Evolutionary conservation across 2,329 filamentous ascomycete species (phyloP), one percentile per base, ranked within the genome.

Genomic region (Penicillium sp.): DNA sequence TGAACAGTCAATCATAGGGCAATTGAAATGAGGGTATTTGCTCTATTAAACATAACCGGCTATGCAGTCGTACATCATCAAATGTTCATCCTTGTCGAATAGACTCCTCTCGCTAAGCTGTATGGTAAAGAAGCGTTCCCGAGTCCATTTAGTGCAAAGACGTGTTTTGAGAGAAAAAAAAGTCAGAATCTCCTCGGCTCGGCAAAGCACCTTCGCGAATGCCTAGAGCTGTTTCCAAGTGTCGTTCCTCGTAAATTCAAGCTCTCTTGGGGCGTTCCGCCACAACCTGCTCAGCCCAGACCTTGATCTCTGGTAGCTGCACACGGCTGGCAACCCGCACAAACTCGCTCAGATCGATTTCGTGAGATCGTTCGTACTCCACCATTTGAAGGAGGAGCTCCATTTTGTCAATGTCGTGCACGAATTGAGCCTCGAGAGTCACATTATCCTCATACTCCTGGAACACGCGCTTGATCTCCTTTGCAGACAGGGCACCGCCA

Each of bases 341-440:
- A 59, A 98, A 97, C 73, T 98, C 93, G 45, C 85, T 82, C 43
- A 98, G 73, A 67, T 97, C 89, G 35, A 89, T 68, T 54, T 83
- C 71, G 43, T 81, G 76, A 9, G 77, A 73, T 60, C 86, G 84
- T 79, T 98, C 93, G 64, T 98, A 98, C 70, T 98, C 93, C 28
- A 95, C 75, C 87, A 96, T 96, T 74, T 98, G 93, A 63, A 95
- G 73, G 52, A 98, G 72, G 56, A 98, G 75, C 73, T 98, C 93
- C 68, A 98, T 83, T 82, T 97, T 97, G 72, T 98, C 93, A 50
- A 98, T 82, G 67, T 98, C 93, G 67, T 98, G 93, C 38, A 98
- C 93, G 55, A 91, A 97, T 52, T 84, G 77, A 58, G 86, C 88
- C 66, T 98, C 91, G 11, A 84, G 73, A 7, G 93, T 97, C 72